A percentile compares a stretch with the other conserved stretches of the same genome.
Evolutionary conservation across 257 asterid species (phyloP).

Genomic region (Ajuga chamaepitys): DNA sequence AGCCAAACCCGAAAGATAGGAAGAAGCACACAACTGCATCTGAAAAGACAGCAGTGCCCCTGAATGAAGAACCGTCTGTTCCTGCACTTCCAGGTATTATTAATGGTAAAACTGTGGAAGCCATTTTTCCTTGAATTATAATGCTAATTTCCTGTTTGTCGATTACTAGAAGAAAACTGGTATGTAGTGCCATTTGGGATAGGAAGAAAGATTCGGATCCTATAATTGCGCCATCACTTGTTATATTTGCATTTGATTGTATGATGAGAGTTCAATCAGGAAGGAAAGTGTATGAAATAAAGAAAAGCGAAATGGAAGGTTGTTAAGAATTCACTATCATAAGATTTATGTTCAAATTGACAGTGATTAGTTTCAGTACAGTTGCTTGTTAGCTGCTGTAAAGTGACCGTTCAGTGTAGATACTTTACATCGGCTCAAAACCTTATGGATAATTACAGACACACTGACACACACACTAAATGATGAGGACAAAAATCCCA

Average conservation of each 20-base stretch:
- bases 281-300: background rate
- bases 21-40: slow-evolving; percentile 3
- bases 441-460: too few species aligned
- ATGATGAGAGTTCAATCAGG: background rate
- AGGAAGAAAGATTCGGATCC: background rate
- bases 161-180: background rate
- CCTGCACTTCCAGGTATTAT: slow-evolving; percentile 31
- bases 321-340: too few species aligned
- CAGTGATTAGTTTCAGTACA: background rate
- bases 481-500: too few species aligned
- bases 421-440: too few species aligned
- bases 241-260: slow-evolving; percentile 3
- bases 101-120: slow-evolving; percentile 24
- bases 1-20: slow-evolving; percentile 4
- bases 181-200: background rate
- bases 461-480: too few species aligned
- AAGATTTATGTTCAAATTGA: too few species aligned
- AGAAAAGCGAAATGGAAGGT: too few species aligned
- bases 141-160: background rate
- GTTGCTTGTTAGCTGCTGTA: background rate
- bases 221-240: background rate
- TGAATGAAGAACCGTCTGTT: slow-evolving; percentile 10
- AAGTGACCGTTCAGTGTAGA: too few species aligned
- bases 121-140: slow-evolving; percentile 20
- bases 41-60: slow-evolving; percentile 1